A percentile compares a stretch with the other conserved stretches of the same genome.
phyloP scores from a whole-genome alignment of 1,284 basidiomycete genomes.

The Cystobasidiaceae sp. region DNA sequence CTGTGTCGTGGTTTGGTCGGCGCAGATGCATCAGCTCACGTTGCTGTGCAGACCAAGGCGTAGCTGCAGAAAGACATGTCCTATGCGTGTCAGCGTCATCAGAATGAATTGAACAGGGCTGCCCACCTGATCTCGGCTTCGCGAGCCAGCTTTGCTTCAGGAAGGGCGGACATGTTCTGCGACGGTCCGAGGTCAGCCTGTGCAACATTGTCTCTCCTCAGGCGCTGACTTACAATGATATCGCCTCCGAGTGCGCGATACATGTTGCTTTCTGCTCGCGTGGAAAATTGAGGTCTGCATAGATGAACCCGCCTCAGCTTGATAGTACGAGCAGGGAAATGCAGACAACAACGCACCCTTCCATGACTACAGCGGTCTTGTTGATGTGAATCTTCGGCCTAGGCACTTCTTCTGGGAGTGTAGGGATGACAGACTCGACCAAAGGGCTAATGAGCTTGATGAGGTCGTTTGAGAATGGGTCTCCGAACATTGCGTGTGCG shows the following conservation, averaged over 20 bases:
- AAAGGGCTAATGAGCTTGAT: constrained; percentile 63
- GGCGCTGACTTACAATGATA: constrained; percentile 56
- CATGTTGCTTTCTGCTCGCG: constrained; percentile 90
- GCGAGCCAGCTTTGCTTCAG: constrained; percentile 90
- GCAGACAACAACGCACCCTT: constrained; percentile 84
- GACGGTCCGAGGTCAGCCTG: neutral
- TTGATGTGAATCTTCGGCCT: constrained; percentile 63
- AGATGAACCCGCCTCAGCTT: neutral
- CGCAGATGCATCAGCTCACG: constrained; percentile 56
- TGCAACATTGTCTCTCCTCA: neutral
- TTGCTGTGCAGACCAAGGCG: constrained; percentile 84
- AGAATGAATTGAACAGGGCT: too few relatives aligned
- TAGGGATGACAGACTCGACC: constrained; percentile 61
- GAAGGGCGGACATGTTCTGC: constrained; percentile 76
- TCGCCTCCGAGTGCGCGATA: constrained; percentile 89
- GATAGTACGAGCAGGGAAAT: neutral
- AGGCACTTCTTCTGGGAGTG: constrained; percentile 52
- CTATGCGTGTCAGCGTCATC: too few relatives aligned
- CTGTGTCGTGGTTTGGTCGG: neutral
- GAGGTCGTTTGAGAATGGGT: constrained; percentile 70
- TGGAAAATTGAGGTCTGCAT: constrained; percentile 56
- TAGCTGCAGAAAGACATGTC: too few relatives aligned
- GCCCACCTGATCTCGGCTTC: constrained; percentile 86
- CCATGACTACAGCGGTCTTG: constrained; percentile 92
- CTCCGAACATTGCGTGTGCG: constrained; percentile 89